Percentiles rank a stretch among this genome's conserved stretches.
phyloP scores from a whole-genome alignment of 2,329 filamentous ascomycete genomes.

The Stagonosporopsis chrysanthemi region DNA sequence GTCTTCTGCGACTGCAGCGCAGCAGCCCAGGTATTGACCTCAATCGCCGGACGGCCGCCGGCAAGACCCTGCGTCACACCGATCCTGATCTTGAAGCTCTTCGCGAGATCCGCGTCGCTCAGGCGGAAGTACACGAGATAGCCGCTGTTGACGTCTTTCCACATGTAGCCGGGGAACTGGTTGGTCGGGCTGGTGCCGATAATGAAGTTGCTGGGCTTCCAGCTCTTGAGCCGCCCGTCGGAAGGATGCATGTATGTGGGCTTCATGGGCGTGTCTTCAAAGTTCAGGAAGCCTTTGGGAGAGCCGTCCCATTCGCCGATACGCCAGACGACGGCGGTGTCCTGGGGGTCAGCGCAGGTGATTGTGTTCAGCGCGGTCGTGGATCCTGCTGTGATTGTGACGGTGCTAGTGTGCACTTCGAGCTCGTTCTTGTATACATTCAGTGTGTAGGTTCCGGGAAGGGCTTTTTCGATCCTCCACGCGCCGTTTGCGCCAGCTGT shows the following conservation, averaged over 20 bases:
- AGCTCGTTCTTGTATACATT: slow-evolving; percentile 62
- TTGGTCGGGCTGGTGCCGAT: slow-evolving; percentile 23
- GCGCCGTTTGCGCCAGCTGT: slow-evolving; percentile 36
- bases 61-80: slow-evolving; percentile 32
- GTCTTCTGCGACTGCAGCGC: slow-evolving; percentile 26
- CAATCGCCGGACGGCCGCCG: slow-evolving; percentile 28
- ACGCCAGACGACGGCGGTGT: slow-evolving; percentile 61
- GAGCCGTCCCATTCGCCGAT: slow-evolving; percentile 71
- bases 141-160: slow-evolving; percentile 54
- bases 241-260: slow-evolving; percentile 55
- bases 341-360: slow-evolving; percentile 56
- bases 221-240: slow-evolving; percentile 41
- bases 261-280: slow-evolving; percentile 51
- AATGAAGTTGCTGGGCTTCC: slow-evolving; percentile 31
- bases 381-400: slow-evolving; percentile 56
- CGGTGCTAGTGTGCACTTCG: slow-evolving; percentile 44
- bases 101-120: slow-evolving; percentile 29
- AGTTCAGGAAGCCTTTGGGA: slow-evolving; percentile 64
- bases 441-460: slow-evolving; percentile 70
- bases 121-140: slow-evolving; percentile 53
- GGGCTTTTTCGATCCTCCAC: slow-evolving; percentile 69
- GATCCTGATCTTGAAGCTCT: slow-evolving; percentile 29
- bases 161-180: slow-evolving; percentile 53
- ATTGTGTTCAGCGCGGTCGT: slow-evolving; percentile 59
- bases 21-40: slow-evolving; percentile 27